Conservation (phyloP, 495 filamentous ascomycete genomes). For the Astrocystis sublimbata region DNA sequence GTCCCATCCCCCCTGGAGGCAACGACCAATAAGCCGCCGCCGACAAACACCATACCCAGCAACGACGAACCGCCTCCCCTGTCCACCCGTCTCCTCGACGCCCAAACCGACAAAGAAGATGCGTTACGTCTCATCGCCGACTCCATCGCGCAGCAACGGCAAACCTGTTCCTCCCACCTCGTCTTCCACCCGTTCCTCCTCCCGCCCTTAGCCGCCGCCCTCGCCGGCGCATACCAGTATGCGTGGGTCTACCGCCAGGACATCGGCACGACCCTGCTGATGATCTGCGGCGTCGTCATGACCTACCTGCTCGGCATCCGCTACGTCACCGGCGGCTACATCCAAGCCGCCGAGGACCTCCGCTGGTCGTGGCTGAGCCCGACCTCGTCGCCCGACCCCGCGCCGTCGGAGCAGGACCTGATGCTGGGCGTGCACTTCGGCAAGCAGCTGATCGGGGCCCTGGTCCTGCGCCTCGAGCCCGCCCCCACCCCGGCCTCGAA, state of each 20-base stretch:
- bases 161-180: constrained; percentile 38
- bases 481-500: constrained; percentile 15
- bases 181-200: constrained; percentile 45
- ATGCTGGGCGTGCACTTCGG: constrained; percentile 46
- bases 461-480: constrained; percentile 46
- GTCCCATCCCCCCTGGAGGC: constrained; percentile 35
- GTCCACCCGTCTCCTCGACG: constrained; percentile 37
- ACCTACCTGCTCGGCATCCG: constrained; percentile 44
- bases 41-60: constrained; percentile 22
- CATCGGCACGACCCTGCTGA: constrained; percentile 37
- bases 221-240: constrained; percentile 39
- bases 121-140: constrained; percentile 48
- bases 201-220: constrained; percentile 25
- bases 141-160: constrained; percentile 50
- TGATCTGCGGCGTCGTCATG: constrained; percentile 39
- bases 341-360: constrained; percentile 40
- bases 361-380: constrained; percentile 40
- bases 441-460: constrained; percentile 42
- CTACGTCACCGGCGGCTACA: constrained; percentile 42
- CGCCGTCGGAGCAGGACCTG: constrained; percentile 37
- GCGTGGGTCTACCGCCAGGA: constrained; percentile 33
- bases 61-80: constrained; percentile 46
- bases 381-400: neutral
- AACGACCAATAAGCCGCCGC: constrained; percentile 23
- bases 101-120: constrained; percentile 40